Percentiles rank a stretch among this genome's conserved stretches.
These are phyloP conservation scores for Lactuca saligna DNA, from an alignment of 129 eudicot genomes.

Conservation along the genomic window DNA sequence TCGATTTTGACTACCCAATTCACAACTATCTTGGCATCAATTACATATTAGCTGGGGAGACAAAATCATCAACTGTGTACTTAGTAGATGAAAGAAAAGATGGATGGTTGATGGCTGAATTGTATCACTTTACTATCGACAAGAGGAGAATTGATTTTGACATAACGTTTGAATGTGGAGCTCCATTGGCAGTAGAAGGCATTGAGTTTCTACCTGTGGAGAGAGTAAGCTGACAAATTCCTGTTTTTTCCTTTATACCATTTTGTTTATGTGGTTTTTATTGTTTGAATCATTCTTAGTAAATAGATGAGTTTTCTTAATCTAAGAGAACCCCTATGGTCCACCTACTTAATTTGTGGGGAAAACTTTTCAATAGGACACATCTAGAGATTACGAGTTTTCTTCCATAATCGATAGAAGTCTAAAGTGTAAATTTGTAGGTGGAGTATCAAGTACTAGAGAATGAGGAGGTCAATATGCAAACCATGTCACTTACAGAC, in stretches of 20 bases:
- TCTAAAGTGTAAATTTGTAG: neutral
- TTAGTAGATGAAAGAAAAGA: neutral
- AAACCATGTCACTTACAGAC: neutral
- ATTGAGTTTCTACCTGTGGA: slow-evolving; percentile 16
- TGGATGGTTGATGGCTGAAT: neutral
- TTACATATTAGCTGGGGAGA: slow-evolving; percentile 14
- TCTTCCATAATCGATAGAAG: no score
- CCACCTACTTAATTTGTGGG: no score
- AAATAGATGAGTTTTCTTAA: no score
- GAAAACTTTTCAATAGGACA: no score
- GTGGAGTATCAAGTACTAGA: neutral
- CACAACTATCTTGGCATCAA: neutral
- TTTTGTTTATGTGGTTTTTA: neutral
- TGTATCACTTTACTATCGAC: neutral
- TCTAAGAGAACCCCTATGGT: no score
- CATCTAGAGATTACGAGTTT: no score
- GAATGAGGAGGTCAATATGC: neutral
- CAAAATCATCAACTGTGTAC: neutral
- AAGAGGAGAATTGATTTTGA: neutral
- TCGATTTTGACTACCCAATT: neutral
- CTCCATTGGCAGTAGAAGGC: neutral
- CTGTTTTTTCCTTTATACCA: neutral
- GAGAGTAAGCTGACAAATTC: slow-evolving; percentile 6
- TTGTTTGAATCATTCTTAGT: neutral
- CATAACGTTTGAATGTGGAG: neutral